Base-by-base conservation (phyloP, 495 filamentous ascomycete genomes). In the Recurvomyces mirabilis region DNA sequence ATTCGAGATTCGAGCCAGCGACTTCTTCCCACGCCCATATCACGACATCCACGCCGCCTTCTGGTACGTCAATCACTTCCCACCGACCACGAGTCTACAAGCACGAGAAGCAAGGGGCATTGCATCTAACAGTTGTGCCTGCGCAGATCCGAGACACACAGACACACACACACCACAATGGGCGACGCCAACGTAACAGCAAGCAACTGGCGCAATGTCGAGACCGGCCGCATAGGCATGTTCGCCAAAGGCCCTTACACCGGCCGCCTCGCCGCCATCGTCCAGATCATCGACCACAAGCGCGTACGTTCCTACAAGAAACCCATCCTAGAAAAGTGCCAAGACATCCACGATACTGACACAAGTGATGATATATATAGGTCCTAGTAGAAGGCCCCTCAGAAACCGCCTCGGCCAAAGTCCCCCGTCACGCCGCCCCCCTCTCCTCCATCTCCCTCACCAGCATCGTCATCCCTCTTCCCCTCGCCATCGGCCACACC, bases 231-330 rank as follows among this genome's bases (percentile, higher is more conserved):
- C 62, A 73, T 94, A 59, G 81, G 91, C 54, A 78, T 94, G 61
- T 76, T 94, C 71, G 76, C 78, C 58, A 63, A 71, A 58, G 81
- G 80, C 53, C 82, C 78, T 52, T 84, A 77, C 73, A 72, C 65
- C 51, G 88, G 87, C 69, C 82, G 81, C 67, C 77, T 96, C 51
- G 93, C 87, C 52, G 71, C 76, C 60, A 91, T 99, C 65, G 87
- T 95, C 68, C 87, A 96, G 79, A 94, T 99, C 67, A 88, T 96
- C 69, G 93, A 96, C 71, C 91, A 99, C 83, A 94, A 94, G 77
- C 85, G 91, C 68, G 91, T 96, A 93, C 63, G 89, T 83, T 50
- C 32, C 31, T n/a, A n/a, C n/a, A n/a, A n/a, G n/a, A n/a, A n/a
- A n/a, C n/a, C n/a, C n/a, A n/a, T n/a, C n/a, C n/a, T n/a, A n/a